Conservation (phyloP, 495 filamentous ascomycete species). For the Chaetomium cochliodes region DNA sequence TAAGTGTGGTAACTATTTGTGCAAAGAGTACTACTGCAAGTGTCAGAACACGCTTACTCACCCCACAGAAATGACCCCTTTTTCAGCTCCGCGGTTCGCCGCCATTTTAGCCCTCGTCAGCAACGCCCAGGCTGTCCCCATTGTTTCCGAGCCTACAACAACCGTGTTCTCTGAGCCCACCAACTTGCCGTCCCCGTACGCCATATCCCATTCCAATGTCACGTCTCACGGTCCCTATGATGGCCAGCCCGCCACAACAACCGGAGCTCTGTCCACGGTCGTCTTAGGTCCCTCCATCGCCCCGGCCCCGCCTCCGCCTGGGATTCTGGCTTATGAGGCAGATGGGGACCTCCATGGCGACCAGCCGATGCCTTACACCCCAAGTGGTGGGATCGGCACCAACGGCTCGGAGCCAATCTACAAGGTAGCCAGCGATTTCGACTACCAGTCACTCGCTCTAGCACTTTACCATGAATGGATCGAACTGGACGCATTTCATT, state of each 20-base stretch:
- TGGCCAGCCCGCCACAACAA: slow-evolving; percentile 58
- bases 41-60: neutral
- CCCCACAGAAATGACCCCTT: slow-evolving; percentile 1
- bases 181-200: slow-evolving; percentile 25
- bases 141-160: slow-evolving; percentile 39
- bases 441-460: slow-evolving; percentile 68
- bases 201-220: slow-evolving; percentile 40
- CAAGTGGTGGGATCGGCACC: slow-evolving; percentile 75
- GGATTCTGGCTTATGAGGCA: slow-evolving; percentile 62
- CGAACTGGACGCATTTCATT: slow-evolving; percentile 83
- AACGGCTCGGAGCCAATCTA: slow-evolving; percentile 75
- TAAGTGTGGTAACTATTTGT: too few species aligned
- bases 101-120: slow-evolving; percentile 27
- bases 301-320: slow-evolving; percentile 46
- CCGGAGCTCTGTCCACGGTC: slow-evolving; percentile 54
- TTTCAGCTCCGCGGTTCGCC: neutral
- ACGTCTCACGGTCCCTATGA: slow-evolving; percentile 56
- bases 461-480: slow-evolving; percentile 83
- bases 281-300: slow-evolving; percentile 52
- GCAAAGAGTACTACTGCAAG: too few species aligned
- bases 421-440: slow-evolving; percentile 67
- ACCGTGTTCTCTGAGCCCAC: slow-evolving; percentile 33
- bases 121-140: slow-evolving; percentile 32
- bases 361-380: slow-evolving; percentile 70
- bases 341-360: slow-evolving; percentile 65